Evolutionary conservation across 2,329 filamentous ascomycete genomes (phyloP).

Genomic region (Nemania bipapillata): DNA sequence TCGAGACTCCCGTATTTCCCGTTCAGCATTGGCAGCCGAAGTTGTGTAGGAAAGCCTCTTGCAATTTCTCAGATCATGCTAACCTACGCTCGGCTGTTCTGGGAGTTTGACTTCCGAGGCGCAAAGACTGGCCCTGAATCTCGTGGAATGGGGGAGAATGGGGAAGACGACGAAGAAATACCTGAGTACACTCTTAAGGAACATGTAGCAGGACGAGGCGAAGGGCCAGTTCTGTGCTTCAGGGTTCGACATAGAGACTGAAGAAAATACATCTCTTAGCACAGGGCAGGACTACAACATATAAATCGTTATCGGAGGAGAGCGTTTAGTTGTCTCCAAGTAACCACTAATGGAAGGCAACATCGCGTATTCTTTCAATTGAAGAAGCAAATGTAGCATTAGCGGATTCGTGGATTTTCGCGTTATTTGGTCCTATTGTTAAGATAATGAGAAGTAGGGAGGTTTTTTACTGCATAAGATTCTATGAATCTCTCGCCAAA

Average conservation of each 20-base stretch:
- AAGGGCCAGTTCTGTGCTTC: background rate
- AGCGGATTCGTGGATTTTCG: too few relatives aligned
- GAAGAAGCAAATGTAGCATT: too few relatives aligned
- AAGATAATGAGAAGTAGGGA: too few relatives aligned
- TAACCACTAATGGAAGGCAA: too few relatives aligned
- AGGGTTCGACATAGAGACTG: background rate
- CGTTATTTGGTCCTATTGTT: too few relatives aligned
- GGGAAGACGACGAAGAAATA: background rate
- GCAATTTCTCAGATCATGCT: slow-evolving; percentile 1
- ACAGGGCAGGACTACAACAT: too few relatives aligned
- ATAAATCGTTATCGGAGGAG: too few relatives aligned
- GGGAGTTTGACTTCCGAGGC: slow-evolving; percentile 10
- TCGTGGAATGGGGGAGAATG: background rate
- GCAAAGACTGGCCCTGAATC: background rate
- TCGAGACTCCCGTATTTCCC: background rate
- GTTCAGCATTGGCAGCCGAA: slow-evolving; percentile 7
- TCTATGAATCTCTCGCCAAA: too few relatives aligned
- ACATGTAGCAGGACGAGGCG: background rate
- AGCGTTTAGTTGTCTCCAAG: too few relatives aligned
- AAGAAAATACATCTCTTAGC: too few relatives aligned
- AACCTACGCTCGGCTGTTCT: slow-evolving; percentile 4
- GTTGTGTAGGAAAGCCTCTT: slow-evolving; percentile 10
- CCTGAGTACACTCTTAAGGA: background rate
- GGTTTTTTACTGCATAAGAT: too few relatives aligned
- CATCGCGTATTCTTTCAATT: too few relatives aligned